Base-by-base conservation (phyloP, 768 basidiomycete species). In the Tricholoma furcatifolium region DNA sequence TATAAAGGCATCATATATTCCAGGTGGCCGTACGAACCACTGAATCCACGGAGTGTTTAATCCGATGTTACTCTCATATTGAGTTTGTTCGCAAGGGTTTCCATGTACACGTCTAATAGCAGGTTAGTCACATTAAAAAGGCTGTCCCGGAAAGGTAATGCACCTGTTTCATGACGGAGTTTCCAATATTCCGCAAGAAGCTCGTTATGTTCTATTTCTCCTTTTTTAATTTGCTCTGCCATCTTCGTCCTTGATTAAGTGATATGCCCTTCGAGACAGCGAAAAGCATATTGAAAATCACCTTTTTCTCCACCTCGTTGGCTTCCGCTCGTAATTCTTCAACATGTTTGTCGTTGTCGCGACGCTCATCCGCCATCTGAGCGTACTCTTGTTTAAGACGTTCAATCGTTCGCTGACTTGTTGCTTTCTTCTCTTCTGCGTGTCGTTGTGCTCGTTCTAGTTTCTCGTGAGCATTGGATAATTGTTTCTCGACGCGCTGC, bases 171-270 rank as follows among this genome's bases (percentile, higher is more conserved):
- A 58, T 88, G 85, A 35, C 90, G 77, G 47, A 93, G 72, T 51
- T 78, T 83, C 85, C 87, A 91, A 66, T 96, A 94, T 65, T 93
- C 92, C 8, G 81, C 72, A 36, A 97, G 75, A 17, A 97, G 74
- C 51, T 89, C 85, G 57, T 85, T 85, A n/a, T 95, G 73, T 64
- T 94, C 91, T 6, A 68, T 70, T 67, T 94, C 90, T 59, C 84
- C 91, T 53, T 74, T 74, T 64, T 80, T 84, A 49, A 91, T 70
- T 60, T 91, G 89, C 43, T 90, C 87, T 2, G 80, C 73, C 78
- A 88, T 92, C 90, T 93, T 58, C 0, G 39, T 32, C 15, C 23
- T 31, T 43, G 23, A 38, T 45, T 4, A 43, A 30, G 3, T n/a
- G 15, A 40, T 35, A 12, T 1, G 14, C 24, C 24, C 20, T 35